Evolutionary conservation across 2,329 filamentous ascomycete species (phyloP).

Genomic region (Hypoxylon sp.): DNA sequence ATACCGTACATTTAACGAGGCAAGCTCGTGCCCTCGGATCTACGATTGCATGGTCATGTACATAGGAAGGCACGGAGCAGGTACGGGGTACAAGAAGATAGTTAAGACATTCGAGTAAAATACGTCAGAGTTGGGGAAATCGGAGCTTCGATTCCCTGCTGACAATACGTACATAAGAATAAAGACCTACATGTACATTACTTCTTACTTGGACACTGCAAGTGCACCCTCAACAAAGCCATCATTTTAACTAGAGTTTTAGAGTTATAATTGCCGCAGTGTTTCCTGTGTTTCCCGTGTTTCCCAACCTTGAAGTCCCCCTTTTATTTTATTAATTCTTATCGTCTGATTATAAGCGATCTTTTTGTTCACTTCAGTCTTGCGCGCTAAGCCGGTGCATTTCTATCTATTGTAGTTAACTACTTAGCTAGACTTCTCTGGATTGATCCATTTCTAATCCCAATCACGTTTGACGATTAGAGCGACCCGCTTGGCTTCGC

Average conservation of each 20-base stretch:
- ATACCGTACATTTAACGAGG: constrained; percentile 6
- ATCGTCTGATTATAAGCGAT: constrained; percentile 19
- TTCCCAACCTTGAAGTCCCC: constrained; percentile 10
- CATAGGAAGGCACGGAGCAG: constrained; percentile 12
- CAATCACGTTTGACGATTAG: constrained; percentile 43
- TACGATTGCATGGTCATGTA: constrained; percentile 6
- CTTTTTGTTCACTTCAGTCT: constrained; percentile 27
- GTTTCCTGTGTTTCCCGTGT: constrained; percentile 16
- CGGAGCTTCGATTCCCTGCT: constrained; percentile 43
- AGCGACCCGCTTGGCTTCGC: constrained; percentile 40
- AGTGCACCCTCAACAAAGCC: constrained; percentile 34
- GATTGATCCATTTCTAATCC: constrained; percentile 40
- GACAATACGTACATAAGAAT: constrained; percentile 28
- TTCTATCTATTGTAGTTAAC: constrained; percentile 19
- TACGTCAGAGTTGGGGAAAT: constrained; percentile 44
- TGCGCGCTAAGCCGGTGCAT: constrained; percentile 29
- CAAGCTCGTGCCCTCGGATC: constrained; percentile 22
- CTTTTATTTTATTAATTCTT: neutral
- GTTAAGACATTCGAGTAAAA: constrained; percentile 22
- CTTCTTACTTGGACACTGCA: constrained; percentile 12
- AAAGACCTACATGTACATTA: constrained; percentile 19
- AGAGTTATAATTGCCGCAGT: constrained; percentile 41
- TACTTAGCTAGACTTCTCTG: constrained; percentile 20
- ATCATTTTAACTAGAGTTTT: constrained; percentile 21
- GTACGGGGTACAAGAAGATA: constrained; percentile 23